phyloP scores from a whole-genome alignment of 1,284 basidiomycete species.

The Sporisorium graminicola region DNA sequence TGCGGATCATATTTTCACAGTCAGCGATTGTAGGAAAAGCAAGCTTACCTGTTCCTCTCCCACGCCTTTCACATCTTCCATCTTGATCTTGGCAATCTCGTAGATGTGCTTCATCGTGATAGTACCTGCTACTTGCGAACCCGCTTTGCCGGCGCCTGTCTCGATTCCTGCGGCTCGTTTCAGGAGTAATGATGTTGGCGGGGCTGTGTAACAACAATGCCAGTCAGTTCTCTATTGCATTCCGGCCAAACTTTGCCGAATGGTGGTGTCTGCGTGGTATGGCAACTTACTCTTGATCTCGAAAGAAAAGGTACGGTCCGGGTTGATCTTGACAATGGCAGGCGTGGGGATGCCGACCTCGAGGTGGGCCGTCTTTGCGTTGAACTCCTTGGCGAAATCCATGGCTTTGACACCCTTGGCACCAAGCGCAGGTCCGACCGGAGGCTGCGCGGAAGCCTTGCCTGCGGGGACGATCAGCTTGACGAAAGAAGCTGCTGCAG shows the following conservation, averaged over 20 bases:
- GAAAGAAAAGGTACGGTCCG: slow-evolving; percentile 95
- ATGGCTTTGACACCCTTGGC: slow-evolving; percentile 99
- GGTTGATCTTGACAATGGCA: slow-evolving; percentile 89
- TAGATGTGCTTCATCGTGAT: slow-evolving; percentile 97
- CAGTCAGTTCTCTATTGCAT: background rate
- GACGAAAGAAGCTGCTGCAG: slow-evolving; percentile 57
- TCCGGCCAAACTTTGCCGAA: background rate
- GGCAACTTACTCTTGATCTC: slow-evolving; percentile 57
- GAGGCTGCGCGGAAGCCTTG: slow-evolving; percentile 94
- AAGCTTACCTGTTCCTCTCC: slow-evolving; percentile 60
- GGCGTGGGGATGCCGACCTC: slow-evolving; percentile 88
- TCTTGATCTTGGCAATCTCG: slow-evolving; percentile 98
- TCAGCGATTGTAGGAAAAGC: background rate
- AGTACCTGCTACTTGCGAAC: slow-evolving; percentile 81
- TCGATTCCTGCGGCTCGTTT: slow-evolving; percentile 92
- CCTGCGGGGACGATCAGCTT: slow-evolving; percentile 89
- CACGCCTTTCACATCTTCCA: slow-evolving; percentile 75
- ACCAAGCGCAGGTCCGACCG: slow-evolving; percentile 95
- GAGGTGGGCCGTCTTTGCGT: slow-evolving; percentile 83
- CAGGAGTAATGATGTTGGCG: slow-evolving; percentile 87
- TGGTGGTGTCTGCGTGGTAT: background rate
- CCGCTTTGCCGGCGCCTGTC: slow-evolving; percentile 79
- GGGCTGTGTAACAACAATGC: slow-evolving; percentile 77
- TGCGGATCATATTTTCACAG: background rate
- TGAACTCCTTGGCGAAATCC: slow-evolving; percentile 89